Percentiles rank a stretch among this genome's conserved stretches.
Conservation (phyloP, 371 early-diverging fungal genomes). For the Nematocida sp. region DNA sequence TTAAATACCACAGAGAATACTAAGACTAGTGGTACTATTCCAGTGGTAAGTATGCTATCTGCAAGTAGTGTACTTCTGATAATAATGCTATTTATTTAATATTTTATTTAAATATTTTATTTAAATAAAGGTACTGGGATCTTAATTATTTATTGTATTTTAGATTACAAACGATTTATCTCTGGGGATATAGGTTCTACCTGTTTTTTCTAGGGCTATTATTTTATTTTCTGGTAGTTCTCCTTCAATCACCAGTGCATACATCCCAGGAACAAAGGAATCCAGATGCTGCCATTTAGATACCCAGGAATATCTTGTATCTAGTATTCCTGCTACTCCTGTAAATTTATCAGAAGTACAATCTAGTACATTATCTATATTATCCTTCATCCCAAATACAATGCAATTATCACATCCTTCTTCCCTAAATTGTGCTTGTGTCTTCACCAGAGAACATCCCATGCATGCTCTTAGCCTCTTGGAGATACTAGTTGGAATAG, state of each 20-base stretch:
- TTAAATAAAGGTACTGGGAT: background rate
- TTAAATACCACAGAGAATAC: too few relatives aligned
- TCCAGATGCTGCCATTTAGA: slow-evolving; percentile 64
- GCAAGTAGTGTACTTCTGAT: background rate
- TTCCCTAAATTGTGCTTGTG: slow-evolving; percentile 51
- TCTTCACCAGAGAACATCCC: slow-evolving; percentile 56
- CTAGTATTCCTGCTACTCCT: slow-evolving; percentile 56
- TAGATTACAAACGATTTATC: slow-evolving; percentile 58
- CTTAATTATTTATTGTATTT: background rate
- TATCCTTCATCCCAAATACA: slow-evolving; percentile 45
- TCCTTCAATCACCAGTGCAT: slow-evolving; percentile 64
- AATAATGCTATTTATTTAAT: background rate
- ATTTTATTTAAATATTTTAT: background rate
- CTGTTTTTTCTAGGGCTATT: slow-evolving; percentile 57
- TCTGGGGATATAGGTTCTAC: slow-evolving; percentile 57
- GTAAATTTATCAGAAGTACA: slow-evolving; percentile 51
- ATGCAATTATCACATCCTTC: slow-evolving; percentile 64
- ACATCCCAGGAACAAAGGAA: slow-evolving; percentile 56
- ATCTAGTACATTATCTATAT: slow-evolving; percentile 50
- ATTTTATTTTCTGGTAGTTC: slow-evolving; percentile 59
- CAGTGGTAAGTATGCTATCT: background rate
- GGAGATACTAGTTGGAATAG: slow-evolving; percentile 17
- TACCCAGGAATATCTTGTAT: slow-evolving; percentile 61
- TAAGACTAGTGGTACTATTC: background rate
- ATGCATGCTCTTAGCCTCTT: slow-evolving; percentile 60